phyloP scores from a whole-genome alignment of 441 rosid species.

The Adansonia rubrostipa region DNA sequence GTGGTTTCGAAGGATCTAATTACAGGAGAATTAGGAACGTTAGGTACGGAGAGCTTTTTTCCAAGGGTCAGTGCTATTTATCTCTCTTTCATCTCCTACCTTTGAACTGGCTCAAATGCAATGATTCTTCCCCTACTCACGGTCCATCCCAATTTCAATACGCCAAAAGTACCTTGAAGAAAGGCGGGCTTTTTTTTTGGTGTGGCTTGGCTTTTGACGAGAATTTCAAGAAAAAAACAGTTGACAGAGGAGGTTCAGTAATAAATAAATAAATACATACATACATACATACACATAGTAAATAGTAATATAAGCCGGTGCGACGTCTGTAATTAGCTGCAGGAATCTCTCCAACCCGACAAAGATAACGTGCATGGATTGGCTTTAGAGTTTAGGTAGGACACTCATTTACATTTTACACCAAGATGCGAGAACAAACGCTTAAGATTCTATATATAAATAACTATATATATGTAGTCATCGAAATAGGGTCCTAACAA shows the following conservation, averaged over 20 bases:
- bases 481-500: background rate
- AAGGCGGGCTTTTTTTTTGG: background rate
- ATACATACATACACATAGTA: background rate
- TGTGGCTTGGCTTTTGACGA: background rate
- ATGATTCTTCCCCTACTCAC: too few relatives aligned
- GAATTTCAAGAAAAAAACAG: background rate
- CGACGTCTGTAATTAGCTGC: background rate
- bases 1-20: too few relatives aligned
- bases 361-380: background rate
- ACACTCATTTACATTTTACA: background rate
- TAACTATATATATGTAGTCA: background rate
- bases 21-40: too few relatives aligned
- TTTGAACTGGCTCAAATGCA: too few relatives aligned
- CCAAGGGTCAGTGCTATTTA: background rate
- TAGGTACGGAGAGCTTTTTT: too few relatives aligned
- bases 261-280: background rate
- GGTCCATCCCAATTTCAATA: background rate
- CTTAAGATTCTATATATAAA: background rate
- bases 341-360: constrained; percentile 4
- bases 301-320: background rate
- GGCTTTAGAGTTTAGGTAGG: background rate
- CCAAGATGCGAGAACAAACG: background rate
- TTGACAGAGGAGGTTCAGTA: background rate
- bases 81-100: background rate
- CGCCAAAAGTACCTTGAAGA: background rate